Base-by-base conservation (phyloP, 805 yeast species). In the Metschnikowia lunata region DNA sequence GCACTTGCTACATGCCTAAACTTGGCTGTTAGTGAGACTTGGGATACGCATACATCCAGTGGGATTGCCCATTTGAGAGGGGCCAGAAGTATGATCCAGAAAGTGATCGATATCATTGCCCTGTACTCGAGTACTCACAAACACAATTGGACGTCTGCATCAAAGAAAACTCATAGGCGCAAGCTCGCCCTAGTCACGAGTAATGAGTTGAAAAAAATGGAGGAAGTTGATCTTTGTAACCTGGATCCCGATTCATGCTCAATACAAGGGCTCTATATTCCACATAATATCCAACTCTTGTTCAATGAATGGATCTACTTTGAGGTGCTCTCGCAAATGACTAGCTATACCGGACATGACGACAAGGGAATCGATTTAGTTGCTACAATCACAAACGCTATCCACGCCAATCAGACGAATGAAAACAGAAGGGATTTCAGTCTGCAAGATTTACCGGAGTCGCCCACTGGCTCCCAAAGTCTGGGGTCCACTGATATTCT, bases 41-140 rank as follows among this genome's bases (percentile, higher is more conserved):
- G 88, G 88, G 83, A 80, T 55, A 74, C 80, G 10, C 83, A 78
- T 46, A 80, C 77, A 5, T 74, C 84, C 3, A 78, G 84, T 23
- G 87, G 88, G 10, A 78, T 82, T 42, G 82, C 84, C 2, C 88
- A 82, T 61, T 66, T 82, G 46, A 78, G 76, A 54, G 87, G 88
- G 28, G 87, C 87, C 4, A 72, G 75, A 47, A 72, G 79, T 10
- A 76, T 82, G 75, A 79, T 80, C 46, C 66, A 75, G 46, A 72
- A 72, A 46, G 75, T 78, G 10, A 57, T 67, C 44, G 48, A 54
- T 11, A 45, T 67, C 15, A 52, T 69, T 11, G 58, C 50, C 43
- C 63, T 60, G 26, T 57, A 57, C 29, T 37, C 50, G 10, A 9
- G 18, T 9, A 26, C 26, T 12, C 34, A 36, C 14, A 31, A 36